A percentile compares a stretch with the other conserved stretches of the same genome.
phyloP scores from a whole-genome alignment of 2,329 filamentous ascomycete genomes.

The Metarhizium anisopliae region DNA sequence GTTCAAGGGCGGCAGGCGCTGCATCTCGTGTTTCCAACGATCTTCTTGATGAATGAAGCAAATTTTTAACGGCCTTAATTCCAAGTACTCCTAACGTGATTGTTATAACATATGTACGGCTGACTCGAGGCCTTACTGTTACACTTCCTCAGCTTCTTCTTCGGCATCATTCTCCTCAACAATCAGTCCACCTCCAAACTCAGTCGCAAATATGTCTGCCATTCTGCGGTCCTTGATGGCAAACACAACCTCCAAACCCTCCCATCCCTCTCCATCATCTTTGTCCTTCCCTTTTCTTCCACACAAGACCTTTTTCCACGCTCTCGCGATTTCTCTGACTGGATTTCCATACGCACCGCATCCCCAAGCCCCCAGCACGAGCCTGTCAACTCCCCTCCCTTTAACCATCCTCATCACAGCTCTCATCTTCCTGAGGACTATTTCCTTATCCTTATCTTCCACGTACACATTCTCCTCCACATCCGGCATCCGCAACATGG shows the following conservation, averaged over 20 bases:
- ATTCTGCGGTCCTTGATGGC: conserved; percentile 5
- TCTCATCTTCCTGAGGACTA: conserved; percentile 46
- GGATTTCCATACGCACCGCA: conserved; percentile 58
- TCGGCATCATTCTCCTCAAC: not conserved
- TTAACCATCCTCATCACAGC: conserved; percentile 44
- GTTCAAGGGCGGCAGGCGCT: not conserved
- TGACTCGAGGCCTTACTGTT: not conserved
- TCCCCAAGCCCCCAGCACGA: conserved; percentile 57
- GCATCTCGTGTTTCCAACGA: not conserved
- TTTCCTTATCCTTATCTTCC: conserved; percentile 38
- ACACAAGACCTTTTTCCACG: conserved; percentile 33
- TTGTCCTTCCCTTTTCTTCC: not conserved
- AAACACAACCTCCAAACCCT: conserved; percentile 5
- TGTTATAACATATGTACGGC: not conserved
- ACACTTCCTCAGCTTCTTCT: not conserved
- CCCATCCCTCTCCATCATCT: conserved; percentile 1
- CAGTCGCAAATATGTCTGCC: conserved; percentile 4
- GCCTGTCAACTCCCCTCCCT: conserved; percentile 32
- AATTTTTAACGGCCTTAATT: not conserved
- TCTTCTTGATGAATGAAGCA: not conserved
- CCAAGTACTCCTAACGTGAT: not conserved
- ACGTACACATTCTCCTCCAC: conserved; percentile 32
- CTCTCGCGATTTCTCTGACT: conserved; percentile 44
- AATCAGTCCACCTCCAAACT: conserved; percentile 2
- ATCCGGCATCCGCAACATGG: conserved; percentile 51